Base-by-base conservation (phyloP, 371 early-diverging fungal genomes). In the Choanephora cucurbitarum region DNA sequence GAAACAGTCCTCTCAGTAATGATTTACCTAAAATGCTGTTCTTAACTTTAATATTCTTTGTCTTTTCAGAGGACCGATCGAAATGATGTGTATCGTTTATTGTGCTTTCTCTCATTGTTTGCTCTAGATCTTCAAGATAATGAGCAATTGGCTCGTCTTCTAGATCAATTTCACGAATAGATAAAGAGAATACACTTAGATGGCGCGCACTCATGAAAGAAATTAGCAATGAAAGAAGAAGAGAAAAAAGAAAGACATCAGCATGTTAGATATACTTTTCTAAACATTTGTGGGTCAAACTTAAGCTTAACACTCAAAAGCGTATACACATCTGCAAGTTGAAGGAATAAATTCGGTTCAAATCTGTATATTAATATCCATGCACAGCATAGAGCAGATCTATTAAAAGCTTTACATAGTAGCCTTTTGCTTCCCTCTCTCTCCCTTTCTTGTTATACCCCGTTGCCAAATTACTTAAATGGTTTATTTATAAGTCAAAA, bases 91-190 rank as follows among this genome's bases (percentile, higher is more conserved):
- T 11, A 18, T 37, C 19, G 5, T 48, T 18, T 15, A 55, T 40
- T 15, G 42, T 48, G 9, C 13, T 39, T 56, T 31, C 13, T 42
- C 42, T 56, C 19, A 49, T 42, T 22, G 8, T 41, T 33, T 33
- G 28, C 13, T 58, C 52, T 11, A 60, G 24, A 19, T 34, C 19
- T 18, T 44, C 50, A 18, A 61, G 37, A 42, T 51, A 61, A 40
- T 51, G 50, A 37, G 33, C 43, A 24, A 62, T 62, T 10, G 62
- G 62, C 17, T 62, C 62, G n/a, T 43, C 39, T 31, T 43, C 17
- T 10, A 33, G 53, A 13, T 37, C 2, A 18, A 23, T 31, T 11
- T 39, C 18, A 21, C 44, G 52, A 32, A 50, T 62, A 21, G 41
- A 52, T 52, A 37, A 11, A 13, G 37, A 37, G 14, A 37, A 37